A percentile compares a stretch with the other conserved stretches of the same genome.
These are phyloP conservation scores for Colletotrichum sp. DNA, from an alignment of 2,329 filamentous ascomycete species.

Conservation along the genomic window DNA sequence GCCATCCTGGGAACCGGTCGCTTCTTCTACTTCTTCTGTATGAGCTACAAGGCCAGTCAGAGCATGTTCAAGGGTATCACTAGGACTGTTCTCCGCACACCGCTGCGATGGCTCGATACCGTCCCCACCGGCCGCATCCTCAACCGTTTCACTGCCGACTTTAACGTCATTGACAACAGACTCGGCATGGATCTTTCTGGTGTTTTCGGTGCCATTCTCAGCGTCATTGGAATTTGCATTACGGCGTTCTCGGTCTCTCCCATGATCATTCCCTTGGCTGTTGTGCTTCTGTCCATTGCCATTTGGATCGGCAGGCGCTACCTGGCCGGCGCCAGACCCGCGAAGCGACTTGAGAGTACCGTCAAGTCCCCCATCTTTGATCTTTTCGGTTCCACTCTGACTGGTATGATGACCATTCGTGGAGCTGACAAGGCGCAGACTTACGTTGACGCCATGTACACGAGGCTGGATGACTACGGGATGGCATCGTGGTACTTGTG, in stretches of 20 bases:
- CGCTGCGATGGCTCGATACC: constrained; percentile 81
- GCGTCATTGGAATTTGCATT: constrained; percentile 68
- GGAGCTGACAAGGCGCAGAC: constrained; percentile 72
- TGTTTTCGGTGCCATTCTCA: constrained; percentile 63
- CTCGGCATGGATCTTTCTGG: constrained; percentile 69
- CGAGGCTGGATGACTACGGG: constrained; percentile 70
- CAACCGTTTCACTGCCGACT: constrained; percentile 81
- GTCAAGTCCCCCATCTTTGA: constrained; percentile 83
- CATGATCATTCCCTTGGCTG: constrained; percentile 66
- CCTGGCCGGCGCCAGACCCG: constrained; percentile 73
- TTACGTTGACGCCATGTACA: constrained; percentile 74
- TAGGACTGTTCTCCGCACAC: constrained; percentile 71
- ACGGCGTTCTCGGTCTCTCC: constrained; percentile 73
- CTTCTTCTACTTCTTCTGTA: constrained; percentile 67
- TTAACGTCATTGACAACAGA: constrained; percentile 73
- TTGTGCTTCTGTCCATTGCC: constrained; percentile 62
- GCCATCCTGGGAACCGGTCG: constrained; percentile 65
- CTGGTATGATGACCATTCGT: constrained; percentile 77
- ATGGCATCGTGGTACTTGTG: constrained; percentile 71
- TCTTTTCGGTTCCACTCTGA: constrained; percentile 75
- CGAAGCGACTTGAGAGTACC: constrained; percentile 79
- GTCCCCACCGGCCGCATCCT: constrained; percentile 78
- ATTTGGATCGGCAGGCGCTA: constrained; percentile 66
- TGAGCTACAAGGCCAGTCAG: constrained; percentile 73
- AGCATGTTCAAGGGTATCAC: constrained; percentile 71